A percentile compares a stretch with the other conserved stretches of the same genome.
phyloP scores from a whole-genome alignment of 2,329 filamentous ascomycete species.

The Arthrobotrys musiformis region DNA sequence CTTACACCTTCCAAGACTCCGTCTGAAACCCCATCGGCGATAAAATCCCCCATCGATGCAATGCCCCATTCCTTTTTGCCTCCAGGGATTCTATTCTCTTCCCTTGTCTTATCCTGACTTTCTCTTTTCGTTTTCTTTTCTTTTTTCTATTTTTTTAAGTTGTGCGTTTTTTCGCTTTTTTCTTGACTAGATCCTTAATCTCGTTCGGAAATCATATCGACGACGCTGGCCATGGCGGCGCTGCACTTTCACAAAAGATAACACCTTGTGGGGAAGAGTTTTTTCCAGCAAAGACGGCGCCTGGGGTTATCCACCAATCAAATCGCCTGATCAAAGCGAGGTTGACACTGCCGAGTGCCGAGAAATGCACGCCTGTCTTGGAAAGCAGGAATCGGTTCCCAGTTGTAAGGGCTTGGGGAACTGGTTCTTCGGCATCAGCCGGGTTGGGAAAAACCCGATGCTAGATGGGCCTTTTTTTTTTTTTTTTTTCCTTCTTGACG shows the following conservation, averaged over 20 bases:
- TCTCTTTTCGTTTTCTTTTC: neutral
- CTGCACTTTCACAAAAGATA: constrained; percentile 8
- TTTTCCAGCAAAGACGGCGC: neutral
- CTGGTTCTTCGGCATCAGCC: constrained; percentile 41
- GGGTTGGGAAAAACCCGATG: constrained; percentile 30
- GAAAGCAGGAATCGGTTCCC: neutral
- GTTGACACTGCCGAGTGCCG: constrained; percentile 52
- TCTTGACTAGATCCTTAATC: neutral
- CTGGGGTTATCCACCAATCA: constrained; percentile 30
- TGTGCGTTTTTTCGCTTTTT: neutral
- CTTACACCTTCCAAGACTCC: constrained; percentile 21
- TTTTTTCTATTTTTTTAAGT: neutral
- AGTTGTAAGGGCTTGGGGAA: constrained; percentile 12
- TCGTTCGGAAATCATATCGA: constrained; percentile 15
- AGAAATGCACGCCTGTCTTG: constrained; percentile 23
- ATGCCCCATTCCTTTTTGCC: constrained; percentile 21
- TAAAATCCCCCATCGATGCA: constrained; percentile 19
- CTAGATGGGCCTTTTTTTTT: too few species aligned
- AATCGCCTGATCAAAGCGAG: neutral
- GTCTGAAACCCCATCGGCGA: constrained; percentile 45
- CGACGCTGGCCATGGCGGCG: constrained; percentile 2
- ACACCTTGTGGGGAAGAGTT: constrained; percentile 29
- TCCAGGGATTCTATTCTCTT: neutral
- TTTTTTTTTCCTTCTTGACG: too few species aligned
- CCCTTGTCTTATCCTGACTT: neutral